These are phyloP conservation scores for Lodderomyces metapsilosis DNA, from an alignment of 1,139 yeast species.

Conservation along the genomic window DNA sequence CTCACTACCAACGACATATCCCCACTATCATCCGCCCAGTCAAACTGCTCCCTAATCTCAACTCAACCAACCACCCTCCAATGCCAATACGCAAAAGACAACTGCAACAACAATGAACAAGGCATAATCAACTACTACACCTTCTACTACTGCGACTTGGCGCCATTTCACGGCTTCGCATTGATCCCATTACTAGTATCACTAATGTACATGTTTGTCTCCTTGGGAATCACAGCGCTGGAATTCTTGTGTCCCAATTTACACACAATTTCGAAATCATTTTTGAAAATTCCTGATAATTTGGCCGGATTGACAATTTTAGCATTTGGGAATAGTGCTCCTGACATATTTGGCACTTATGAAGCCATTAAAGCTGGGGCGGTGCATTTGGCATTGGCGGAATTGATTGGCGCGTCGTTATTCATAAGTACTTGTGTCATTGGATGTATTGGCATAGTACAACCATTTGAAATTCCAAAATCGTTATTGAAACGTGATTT, in stretches of 20 bases:
- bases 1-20: neutral
- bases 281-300: conserved; percentile 65
- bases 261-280: conserved; percentile 53
- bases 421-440: conserved; percentile 74
- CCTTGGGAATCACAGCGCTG: conserved; percentile 72
- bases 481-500: conserved; percentile 55
- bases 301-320: conserved; percentile 84
- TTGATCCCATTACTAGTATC: conserved; percentile 17
- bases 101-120: conserved; percentile 31
- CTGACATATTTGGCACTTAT: conserved; percentile 84
- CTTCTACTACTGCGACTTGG: conserved; percentile 36
- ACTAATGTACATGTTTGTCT: conserved; percentile 45
- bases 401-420: conserved; percentile 80
- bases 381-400: conserved; percentile 81
- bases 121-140: conserved; percentile 44
- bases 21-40: neutral
- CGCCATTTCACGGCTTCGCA: conserved; percentile 10
- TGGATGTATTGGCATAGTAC: conserved; percentile 69
- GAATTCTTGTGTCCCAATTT: conserved; percentile 76
- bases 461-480: conserved; percentile 61
- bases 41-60: conserved; percentile 6
- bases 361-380: conserved; percentile 71
- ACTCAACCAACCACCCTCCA: conserved; percentile 18
- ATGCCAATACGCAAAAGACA: conserved; percentile 39
- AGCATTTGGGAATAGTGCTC: conserved; percentile 91